Percentiles rank a stretch among this genome's conserved stretches.
These are phyloP conservation scores for Quercus phellos DNA, from an alignment of 331 rosid genomes.

Conservation along the genomic window DNA sequence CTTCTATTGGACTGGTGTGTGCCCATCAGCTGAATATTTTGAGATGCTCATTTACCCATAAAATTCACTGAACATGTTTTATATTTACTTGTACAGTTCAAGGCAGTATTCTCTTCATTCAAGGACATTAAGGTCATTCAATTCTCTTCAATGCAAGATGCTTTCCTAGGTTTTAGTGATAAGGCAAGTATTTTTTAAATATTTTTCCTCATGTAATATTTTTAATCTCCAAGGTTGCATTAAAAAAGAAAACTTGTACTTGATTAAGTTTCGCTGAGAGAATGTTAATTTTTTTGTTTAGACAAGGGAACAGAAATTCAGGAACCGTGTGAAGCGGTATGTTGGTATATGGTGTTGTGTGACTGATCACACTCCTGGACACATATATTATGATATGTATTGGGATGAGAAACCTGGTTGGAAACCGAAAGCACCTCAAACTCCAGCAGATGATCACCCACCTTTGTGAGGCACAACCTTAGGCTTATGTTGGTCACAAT, in stretches of 20 bases:
- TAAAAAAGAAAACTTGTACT: background rate
- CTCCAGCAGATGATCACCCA: slow-evolving; percentile 79
- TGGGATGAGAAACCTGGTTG: slow-evolving; percentile 98
- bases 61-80: slow-evolving; percentile 12
- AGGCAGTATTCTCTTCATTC: slow-evolving; percentile 62
- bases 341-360: slow-evolving; percentile 98
- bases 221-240: background rate
- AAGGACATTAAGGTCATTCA: slow-evolving; percentile 82
- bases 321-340: slow-evolving; percentile 69
- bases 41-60: slow-evolving; percentile 3
- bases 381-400: slow-evolving; percentile 89
- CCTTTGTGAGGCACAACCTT: slow-evolving; percentile 47
- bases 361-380: slow-evolving; percentile 65
- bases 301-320: slow-evolving; percentile 68
- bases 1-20: background rate
- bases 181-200: slow-evolving; percentile 44
- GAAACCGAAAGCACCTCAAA: slow-evolving; percentile 85
- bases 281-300: slow-evolving; percentile 20
- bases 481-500: slow-evolving; percentile 14
- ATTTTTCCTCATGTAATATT: background rate
- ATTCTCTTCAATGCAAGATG: slow-evolving; percentile 89
- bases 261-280: slow-evolving; percentile 1
- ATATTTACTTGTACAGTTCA: slow-evolving; percentile 45
- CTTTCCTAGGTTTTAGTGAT: slow-evolving; percentile 60
- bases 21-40: background rate